Evolutionary conservation across 768 basidiomycete species (phyloP), one percentile per base, ranked within the genome.

Genomic region (Podaxis mareebaensis): DNA sequence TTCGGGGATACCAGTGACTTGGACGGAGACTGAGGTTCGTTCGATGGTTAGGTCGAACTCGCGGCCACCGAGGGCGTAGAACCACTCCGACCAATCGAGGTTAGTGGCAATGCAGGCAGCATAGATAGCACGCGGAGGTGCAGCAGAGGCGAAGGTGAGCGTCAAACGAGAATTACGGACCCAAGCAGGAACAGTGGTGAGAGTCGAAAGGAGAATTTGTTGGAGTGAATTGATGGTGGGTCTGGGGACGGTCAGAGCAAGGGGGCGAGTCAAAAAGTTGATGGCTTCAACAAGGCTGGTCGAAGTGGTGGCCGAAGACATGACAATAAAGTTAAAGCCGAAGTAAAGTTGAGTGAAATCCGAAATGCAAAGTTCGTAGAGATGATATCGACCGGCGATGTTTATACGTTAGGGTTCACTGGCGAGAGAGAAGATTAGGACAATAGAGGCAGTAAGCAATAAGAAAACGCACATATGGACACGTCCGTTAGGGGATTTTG

Each of bases 31-130:
- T 11, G 48, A 58, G 39, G 66, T 63, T 4, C 72, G 66, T 22
- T 76, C 68, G 61, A 81, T 69, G 58, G 74, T 64, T 44, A 79
- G 70, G 36, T 76, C 74, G 40, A 79, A 76, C n/a, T 73, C 70
- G 13, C 71, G 68, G 26, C 71, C 68, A 13, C 77, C 76, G 26
- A 81, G 68, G 36, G 72, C 69, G 2, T 64, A 54, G 64, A 79
- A 76, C 78, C 77, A 81, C 26, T 75, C 74, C 2, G 69, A 64
- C 78, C 78, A 79, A 3, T 63, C 60, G 12, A 80, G 56, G 20
- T 70, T 68, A 20, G 73, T 67, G 36, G 73, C 76, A 33, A 75
- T 67, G 65, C 76, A 79, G 0, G 77, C 75, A 2, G 73, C 73
- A 40, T 72, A 66, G 33, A 80, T 67, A n/a, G 76, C 71, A 24